Evolutionary conservation across 306 rosid species (phyloP), one percentile per base, ranked within the genome.

Genomic region (Carpinus viminea): DNA sequence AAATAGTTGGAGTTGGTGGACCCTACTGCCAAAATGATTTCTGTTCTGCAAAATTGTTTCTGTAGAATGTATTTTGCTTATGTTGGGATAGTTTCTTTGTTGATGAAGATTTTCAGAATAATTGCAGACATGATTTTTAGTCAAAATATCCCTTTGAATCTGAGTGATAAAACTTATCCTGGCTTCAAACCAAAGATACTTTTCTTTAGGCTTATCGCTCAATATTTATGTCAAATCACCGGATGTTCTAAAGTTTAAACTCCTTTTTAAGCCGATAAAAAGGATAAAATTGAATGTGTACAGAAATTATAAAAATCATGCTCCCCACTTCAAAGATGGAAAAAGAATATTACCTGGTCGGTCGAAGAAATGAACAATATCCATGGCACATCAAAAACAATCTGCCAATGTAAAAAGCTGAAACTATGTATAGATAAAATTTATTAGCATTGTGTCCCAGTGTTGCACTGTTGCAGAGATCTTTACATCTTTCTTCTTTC

Each of bases 401-500:
- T 18, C 51, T 69, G 18, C 53, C 10, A 20, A 17, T 24, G 15
- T 26, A 34, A 17, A 74, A 74, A 74, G 55, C 74, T 59, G 68
- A 74, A 60, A 70, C 73, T 69, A 51, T 41, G 65, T 78, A 69
- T 74, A 69, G 57, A 68, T 52, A 26, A 16, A 24, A 71, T 28
- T 75, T 81, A 83, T 83, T 78, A 38, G 45, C 36, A 68, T 36
- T 55, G 76, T 73, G 62, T 50, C 77, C 34, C 64, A 51, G 53
- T 73, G 69, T 52, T 51, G 68, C 64, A 51, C 46, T 73, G 69
- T 52, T 51, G 68, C 83, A 66, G 79, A 74, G 76, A 74, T 66
- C 52, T 66, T 68, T 60, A 68, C 56, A 83, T 74, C 60, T 38
- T 61, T 57, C 68, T 53, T 64, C 38, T 60, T 59, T 64, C 68